These are phyloP conservation scores for Ceratocystis cacaofunesta DNA, from an alignment of 2,329 filamentous ascomycete genomes.

Conservation along the genomic window DNA sequence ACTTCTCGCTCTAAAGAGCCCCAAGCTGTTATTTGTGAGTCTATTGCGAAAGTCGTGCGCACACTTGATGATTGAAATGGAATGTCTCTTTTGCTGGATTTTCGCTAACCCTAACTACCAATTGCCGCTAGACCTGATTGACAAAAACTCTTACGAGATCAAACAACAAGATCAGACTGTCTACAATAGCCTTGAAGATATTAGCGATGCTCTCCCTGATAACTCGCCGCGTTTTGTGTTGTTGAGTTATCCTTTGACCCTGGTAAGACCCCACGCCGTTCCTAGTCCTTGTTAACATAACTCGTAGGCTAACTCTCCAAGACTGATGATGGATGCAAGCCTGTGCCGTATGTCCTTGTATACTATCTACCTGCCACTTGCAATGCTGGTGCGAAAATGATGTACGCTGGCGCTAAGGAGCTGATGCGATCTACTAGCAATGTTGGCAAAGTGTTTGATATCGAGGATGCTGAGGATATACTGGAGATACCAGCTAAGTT, in stretches of 20 bases:
- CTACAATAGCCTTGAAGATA: slow-evolving; percentile 65
- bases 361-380: slow-evolving; percentile 91
- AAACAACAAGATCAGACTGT: slow-evolving; percentile 60
- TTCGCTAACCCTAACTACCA: slow-evolving; percentile 5
- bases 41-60: background rate
- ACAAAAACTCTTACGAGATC: slow-evolving; percentile 82
- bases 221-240: slow-evolving; percentile 81
- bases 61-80: background rate
- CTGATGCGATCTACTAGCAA: slow-evolving; percentile 86
- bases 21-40: slow-evolving; percentile 86
- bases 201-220: slow-evolving; percentile 82
- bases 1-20: slow-evolving; percentile 77
- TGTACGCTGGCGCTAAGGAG: slow-evolving; percentile 92
- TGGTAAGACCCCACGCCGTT: slow-evolving; percentile 39
- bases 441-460: slow-evolving; percentile 75
- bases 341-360: slow-evolving; percentile 84
- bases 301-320: slow-evolving; percentile 25
- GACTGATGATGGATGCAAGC: slow-evolving; percentile 68
- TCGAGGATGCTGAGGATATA: slow-evolving; percentile 66
- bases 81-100: background rate
- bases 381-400: slow-evolving; percentile 75
- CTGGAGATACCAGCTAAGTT: slow-evolving; percentile 62
- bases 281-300: background rate
- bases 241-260: slow-evolving; percentile 75
- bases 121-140: slow-evolving; percentile 60